Conservation (phyloP, 805 yeast species). For the Ogataea degrootiae region DNA sequence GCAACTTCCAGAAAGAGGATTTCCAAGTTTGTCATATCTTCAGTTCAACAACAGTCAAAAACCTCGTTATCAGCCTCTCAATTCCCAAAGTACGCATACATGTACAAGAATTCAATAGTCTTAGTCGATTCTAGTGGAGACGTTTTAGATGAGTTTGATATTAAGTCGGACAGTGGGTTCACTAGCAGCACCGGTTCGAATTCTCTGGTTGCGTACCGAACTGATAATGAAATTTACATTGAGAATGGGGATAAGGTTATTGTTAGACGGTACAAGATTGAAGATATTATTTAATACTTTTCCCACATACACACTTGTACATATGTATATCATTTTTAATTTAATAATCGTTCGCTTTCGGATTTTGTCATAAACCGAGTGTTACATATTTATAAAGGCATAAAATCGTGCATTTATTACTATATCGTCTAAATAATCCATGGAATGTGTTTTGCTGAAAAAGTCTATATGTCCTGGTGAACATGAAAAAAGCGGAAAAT, state of each 20-base stretch:
- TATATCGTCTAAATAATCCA: no score
- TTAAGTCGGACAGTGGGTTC: not conserved
- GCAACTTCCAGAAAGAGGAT: not conserved
- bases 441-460: no score
- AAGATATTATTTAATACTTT: no score
- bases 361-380: no score
- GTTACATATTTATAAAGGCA: no score
- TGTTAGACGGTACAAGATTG: no score
- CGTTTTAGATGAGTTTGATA: constrained; percentile 27
- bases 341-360: no score
- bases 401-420: no score
- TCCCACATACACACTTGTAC: no score
- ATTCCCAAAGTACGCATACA: constrained; percentile 34
- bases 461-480: no score
- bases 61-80: constrained; percentile 2
- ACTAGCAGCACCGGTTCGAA: not conserved
- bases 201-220: constrained; percentile 53
- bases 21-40: constrained; percentile 3
- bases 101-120: constrained; percentile 37
- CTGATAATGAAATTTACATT: constrained; percentile 65
- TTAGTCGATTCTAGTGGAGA: constrained; percentile 43
- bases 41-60: constrained; percentile 6
- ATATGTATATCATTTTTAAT: no score
- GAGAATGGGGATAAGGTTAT: constrained; percentile 37
- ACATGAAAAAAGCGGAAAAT: no score